A percentile compares a stretch with the other conserved stretches of the same genome.
Evolutionary conservation across 1,284 basidiomycete species (phyloP).

Genomic region (Cutaneotrichosporon daszewskae): DNA sequence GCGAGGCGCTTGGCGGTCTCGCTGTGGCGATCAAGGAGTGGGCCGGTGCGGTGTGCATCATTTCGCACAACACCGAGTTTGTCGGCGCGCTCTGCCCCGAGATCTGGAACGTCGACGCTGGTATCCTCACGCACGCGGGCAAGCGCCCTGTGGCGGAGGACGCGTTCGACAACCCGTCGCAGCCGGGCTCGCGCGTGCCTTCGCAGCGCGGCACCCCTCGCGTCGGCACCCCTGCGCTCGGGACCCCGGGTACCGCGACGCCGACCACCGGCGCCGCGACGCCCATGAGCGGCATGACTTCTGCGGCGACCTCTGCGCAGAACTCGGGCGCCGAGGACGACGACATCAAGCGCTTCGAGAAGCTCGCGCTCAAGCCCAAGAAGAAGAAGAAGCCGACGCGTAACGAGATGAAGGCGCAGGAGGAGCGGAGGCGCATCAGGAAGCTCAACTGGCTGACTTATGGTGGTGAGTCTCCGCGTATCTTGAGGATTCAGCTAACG

Average conservation of each 20-base stretch:
- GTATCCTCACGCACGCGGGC: slow-evolving; percentile 75
- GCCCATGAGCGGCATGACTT: slow-evolving; percentile 25
- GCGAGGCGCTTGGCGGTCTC: slow-evolving; percentile 60
- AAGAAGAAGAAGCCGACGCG: slow-evolving; percentile 86
- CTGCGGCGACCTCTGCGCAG: slow-evolving; percentile 38
- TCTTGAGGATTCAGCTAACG: not conserved
- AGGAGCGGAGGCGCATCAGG: slow-evolving; percentile 69
- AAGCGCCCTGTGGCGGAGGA: slow-evolving; percentile 81
- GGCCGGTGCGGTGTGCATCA: slow-evolving; percentile 94
- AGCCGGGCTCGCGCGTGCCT: slow-evolving; percentile 39
- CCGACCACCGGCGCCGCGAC: slow-evolving; percentile 32
- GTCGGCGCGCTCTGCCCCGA: slow-evolving; percentile 72
- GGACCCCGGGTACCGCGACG: slow-evolving; percentile 34
- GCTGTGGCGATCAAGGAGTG: slow-evolving; percentile 95
- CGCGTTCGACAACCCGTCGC: slow-evolving; percentile 53
- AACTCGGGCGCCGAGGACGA: slow-evolving; percentile 38
- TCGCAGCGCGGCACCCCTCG: slow-evolving; percentile 43
- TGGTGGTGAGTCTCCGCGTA: slow-evolving; percentile 55
- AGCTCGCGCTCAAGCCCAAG: slow-evolving; percentile 50
- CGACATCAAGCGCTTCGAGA: slow-evolving; percentile 42
- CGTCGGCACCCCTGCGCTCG: slow-evolving; percentile 39
- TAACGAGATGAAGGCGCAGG: slow-evolving; percentile 82
- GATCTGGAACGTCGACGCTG: slow-evolving; percentile 53
- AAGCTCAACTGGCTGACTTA: slow-evolving; percentile 78
- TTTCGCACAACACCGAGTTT: slow-evolving; percentile 90